These are phyloP conservation scores for Boletellus sp. DNA, from an alignment of 768 basidiomycete species.

Conservation along the genomic window DNA sequence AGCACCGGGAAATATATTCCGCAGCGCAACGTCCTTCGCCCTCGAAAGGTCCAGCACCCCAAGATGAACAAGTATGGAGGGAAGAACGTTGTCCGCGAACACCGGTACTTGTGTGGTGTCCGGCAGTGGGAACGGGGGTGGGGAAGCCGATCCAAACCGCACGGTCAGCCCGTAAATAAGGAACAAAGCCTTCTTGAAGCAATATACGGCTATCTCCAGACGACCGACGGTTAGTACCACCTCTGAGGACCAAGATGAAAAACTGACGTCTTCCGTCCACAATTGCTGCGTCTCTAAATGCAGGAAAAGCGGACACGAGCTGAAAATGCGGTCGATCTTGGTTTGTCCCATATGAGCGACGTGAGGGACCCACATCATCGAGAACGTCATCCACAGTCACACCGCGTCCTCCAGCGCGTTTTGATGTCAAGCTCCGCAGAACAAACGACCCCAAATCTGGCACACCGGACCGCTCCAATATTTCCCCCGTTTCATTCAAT, in stretches of 20 bases:
- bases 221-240: background rate
- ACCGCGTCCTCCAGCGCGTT: constrained; percentile 26
- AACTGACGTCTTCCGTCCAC: constrained; percentile 59
- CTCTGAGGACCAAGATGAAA: constrained; percentile 5
- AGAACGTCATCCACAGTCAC: constrained; percentile 56
- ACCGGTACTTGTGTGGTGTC: constrained; percentile 56
- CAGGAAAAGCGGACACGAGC: constrained; percentile 76
- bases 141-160: constrained; percentile 57
- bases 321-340: constrained; percentile 29
- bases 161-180: constrained; percentile 65
- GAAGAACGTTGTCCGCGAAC: constrained; percentile 80
- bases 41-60: constrained; percentile 67
- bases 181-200: constrained; percentile 89
- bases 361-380: constrained; percentile 49
- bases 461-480: constrained; percentile 59
- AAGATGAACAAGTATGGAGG: constrained; percentile 76
- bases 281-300: constrained; percentile 72
- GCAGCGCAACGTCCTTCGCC: constrained; percentile 38
- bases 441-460: constrained; percentile 73
- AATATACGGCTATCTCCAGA: constrained; percentile 60
- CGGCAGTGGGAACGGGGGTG: constrained; percentile 60
- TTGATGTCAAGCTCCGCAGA: constrained; percentile 55
- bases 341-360: background rate
- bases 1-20: constrained; percentile 47
- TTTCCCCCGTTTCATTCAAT: constrained; percentile 68